Evolutionary conservation across 192 early-diverging fungal species (phyloP), one percentile per base, ranked within the genome.

Genomic region (Podila verticillata): DNA sequence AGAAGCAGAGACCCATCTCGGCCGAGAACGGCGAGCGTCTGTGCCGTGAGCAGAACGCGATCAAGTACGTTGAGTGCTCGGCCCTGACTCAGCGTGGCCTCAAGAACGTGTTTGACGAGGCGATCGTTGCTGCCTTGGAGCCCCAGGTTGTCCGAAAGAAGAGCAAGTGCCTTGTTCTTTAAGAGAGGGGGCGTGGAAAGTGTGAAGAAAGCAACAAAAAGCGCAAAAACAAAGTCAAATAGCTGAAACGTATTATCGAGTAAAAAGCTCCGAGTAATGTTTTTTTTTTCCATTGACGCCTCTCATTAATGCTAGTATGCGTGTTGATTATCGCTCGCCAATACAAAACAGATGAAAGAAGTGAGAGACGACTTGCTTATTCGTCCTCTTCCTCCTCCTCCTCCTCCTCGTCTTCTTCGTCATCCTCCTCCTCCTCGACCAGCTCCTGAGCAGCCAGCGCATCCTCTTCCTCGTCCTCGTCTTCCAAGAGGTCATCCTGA

Each of bases 31-130:
- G 96, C 32, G 93, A 96, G 81, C 88, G 91, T 64, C 88, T 98
- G 34, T 93, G 95, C 61, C 84, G 82, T 65, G 94, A 96, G 65
- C 86, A 97, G 62, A 89, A 89, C 26, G 96, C 96, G 30, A 93
- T 96, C 64, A 96, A 97, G 82, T 98, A 96, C 82, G 90, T 98
- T 35, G 95, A 98, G 82, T 98, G 96, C 78, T 94, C 92, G 35
- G 96, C 96, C 35, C 83, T 96, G 77, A 97, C 95, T 62, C 96
- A 97, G 75, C 92, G 90, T 77, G 96, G 96, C 8, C 84, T 98
- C 65, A 98, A 98, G 87, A 97, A 97, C 77, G 96, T 96, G 56
- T 99, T 93, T 86, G 93, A 99, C 82, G 96, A 99, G 85, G 96
- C 96, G 19, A 98, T 99, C 74, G 95, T 97, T 20, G 97, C 96